phyloP scores from a whole-genome alignment of 192 early-diverging fungal species.

The Dispira parvispora region DNA sequence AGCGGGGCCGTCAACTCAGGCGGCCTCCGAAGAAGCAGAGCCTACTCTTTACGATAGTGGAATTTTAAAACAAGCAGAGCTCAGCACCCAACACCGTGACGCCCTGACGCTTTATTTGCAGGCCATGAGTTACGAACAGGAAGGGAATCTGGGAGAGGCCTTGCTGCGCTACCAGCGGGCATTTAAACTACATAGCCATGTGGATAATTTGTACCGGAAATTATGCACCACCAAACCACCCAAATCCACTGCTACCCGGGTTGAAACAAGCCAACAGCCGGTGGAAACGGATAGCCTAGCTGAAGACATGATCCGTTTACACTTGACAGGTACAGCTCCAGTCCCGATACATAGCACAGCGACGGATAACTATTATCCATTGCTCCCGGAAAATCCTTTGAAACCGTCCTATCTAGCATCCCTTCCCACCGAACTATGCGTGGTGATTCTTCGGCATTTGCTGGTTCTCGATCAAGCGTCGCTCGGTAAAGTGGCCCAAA shows the following conservation, averaged over 20 bases:
- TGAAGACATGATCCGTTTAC: background rate
- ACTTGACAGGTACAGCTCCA: background rate
- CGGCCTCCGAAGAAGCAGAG: background rate
- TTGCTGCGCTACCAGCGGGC: slow-evolving; percentile 1
- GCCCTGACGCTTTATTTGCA: background rate
- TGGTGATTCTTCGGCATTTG: slow-evolving; percentile 5
- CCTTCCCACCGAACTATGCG: background rate
- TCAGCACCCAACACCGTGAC: background rate
- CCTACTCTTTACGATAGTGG: background rate
- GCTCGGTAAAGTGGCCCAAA: background rate
- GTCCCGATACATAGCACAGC: background rate
- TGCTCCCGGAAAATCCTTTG: background rate
- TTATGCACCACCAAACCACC: background rate
- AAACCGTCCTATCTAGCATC: background rate
- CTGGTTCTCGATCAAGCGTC: background rate
- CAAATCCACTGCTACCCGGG: background rate
- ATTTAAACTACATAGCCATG: background rate
- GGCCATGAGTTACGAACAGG: slow-evolving; percentile 6
- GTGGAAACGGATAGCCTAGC: background rate
- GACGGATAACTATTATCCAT: background rate
- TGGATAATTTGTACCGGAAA: slow-evolving; percentile 7
- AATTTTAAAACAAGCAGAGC: background rate
- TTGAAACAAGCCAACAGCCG: background rate
- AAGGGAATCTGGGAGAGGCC: background rate
- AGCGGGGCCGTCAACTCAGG: background rate